These are phyloP conservation scores for Boletus sp. DNA, from an alignment of 768 basidiomycete genomes.

Conservation along the genomic window DNA sequence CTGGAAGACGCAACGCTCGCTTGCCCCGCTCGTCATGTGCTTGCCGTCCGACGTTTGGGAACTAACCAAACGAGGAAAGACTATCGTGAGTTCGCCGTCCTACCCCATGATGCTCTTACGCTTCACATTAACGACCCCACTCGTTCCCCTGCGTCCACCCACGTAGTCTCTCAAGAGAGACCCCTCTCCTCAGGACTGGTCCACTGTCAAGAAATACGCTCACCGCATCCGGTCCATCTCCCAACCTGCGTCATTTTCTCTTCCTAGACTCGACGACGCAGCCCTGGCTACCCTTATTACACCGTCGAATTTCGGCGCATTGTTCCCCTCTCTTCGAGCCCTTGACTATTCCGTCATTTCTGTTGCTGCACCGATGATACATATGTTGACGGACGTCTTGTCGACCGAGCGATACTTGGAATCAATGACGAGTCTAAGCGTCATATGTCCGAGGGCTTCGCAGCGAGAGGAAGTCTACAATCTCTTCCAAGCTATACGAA, in stretches of 20 bases:
- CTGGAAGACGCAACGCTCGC: slow-evolving; percentile 30
- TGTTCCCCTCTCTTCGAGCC: slow-evolving; percentile 27
- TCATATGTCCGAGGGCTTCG: slow-evolving; percentile 25
- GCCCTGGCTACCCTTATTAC: slow-evolving; percentile 20
- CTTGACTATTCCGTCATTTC: slow-evolving; percentile 31
- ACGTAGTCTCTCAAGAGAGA: slow-evolving; percentile 22
- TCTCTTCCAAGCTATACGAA: slow-evolving; percentile 25
- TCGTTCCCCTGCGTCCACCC: not conserved
- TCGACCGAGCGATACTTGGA: slow-evolving; percentile 15
- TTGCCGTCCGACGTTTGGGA: slow-evolving; percentile 28
- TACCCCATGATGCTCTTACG: not conserved
- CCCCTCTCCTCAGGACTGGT: slow-evolving; percentile 23
- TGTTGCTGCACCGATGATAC: slow-evolving; percentile 17
- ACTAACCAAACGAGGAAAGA: slow-evolving; percentile 14
- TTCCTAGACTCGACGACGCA: slow-evolving; percentile 27
- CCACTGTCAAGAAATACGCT: slow-evolving; percentile 21
- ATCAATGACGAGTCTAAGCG: slow-evolving; percentile 20
- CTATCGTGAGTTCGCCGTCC: slow-evolving; percentile 19
- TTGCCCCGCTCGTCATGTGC: slow-evolving; percentile 30
- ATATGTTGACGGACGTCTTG: slow-evolving; percentile 19
- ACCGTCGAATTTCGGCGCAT: slow-evolving; percentile 16
- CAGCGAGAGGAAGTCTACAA: slow-evolving; percentile 16
- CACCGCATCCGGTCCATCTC: slow-evolving; percentile 23
- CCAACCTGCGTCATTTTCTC: slow-evolving; percentile 21
- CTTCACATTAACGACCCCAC: not conserved